These are phyloP conservation scores for Rhizoctonia solani DNA, from an alignment of 1,284 basidiomycete species.

Conservation along the genomic window DNA sequence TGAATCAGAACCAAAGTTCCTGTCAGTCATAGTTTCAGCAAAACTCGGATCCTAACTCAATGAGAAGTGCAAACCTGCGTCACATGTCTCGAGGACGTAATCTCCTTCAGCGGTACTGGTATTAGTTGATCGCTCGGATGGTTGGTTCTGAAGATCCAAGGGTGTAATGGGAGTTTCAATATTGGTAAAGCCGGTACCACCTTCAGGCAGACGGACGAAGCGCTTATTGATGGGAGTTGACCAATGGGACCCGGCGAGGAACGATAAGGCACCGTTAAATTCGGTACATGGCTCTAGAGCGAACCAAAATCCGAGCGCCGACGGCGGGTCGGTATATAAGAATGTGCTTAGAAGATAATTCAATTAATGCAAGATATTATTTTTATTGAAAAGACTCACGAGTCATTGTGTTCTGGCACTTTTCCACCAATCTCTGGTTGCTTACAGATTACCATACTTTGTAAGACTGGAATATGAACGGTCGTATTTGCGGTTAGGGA, in stretches of 20 bases:
- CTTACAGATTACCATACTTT: conserved; percentile 95
- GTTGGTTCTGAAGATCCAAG: conserved; percentile 38
- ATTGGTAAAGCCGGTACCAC: conserved; percentile 80
- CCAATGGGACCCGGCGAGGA: conserved; percentile 89
- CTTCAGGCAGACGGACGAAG: conserved; percentile 72
- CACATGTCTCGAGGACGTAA: conserved; percentile 74
- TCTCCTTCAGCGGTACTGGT: conserved; percentile 50
- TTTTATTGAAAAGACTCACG: conserved; percentile 56
- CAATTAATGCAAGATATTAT: conserved; percentile 1
- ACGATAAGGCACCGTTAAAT: conserved; percentile 86
- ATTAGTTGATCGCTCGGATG: conserved; percentile 50
- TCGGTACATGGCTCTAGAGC: conserved; percentile 86
- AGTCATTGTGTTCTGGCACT: conserved; percentile 81
- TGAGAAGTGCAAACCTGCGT: conserved; percentile 61
- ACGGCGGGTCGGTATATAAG: conserved; percentile 90
- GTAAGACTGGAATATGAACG: conserved; percentile 62
- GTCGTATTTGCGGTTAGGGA: not conserved
- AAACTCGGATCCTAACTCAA: not conserved
- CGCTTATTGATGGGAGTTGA: conserved; percentile 73
- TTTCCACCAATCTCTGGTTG: conserved; percentile 86
- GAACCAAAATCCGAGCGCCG: conserved; percentile 94
- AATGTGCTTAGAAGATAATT: conserved; percentile 59
- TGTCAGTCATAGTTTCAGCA: conserved; percentile 42
- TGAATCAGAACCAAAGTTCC: conserved; percentile 89
- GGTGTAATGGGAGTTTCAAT: conserved; percentile 48